Conservation (phyloP, 805 yeast genomes). For the Yarrowia porcina region DNA sequence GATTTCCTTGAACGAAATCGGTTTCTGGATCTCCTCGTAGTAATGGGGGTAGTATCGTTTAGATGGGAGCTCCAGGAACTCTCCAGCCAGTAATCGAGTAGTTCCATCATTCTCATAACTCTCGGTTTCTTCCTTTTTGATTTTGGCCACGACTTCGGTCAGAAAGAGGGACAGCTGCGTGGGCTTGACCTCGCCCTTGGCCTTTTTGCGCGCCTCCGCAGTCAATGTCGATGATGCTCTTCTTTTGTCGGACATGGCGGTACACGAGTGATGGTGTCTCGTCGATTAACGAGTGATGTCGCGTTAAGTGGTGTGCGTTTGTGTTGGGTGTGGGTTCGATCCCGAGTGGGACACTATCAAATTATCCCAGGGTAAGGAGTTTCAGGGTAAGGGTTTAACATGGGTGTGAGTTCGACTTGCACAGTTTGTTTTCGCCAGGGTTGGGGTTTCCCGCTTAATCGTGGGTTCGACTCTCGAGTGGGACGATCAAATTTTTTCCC, state of each 20-base stretch:
- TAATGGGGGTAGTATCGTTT: constrained; percentile 77
- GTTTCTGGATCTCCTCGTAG: constrained; percentile 58
- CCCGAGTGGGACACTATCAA: too few relatives aligned
- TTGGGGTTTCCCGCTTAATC: too few relatives aligned
- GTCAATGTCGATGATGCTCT: constrained; percentile 20
- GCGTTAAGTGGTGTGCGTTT: constrained; percentile 6
- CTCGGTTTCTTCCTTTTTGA: constrained; percentile 6
- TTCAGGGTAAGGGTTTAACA: too few relatives aligned
- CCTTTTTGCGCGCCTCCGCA: constrained; percentile 1
- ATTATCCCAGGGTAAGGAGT: too few relatives aligned
- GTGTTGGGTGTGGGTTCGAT: background rate
- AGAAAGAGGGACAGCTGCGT: background rate
- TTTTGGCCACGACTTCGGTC: background rate
- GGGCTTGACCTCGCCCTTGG: background rate
- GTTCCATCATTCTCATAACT: constrained; percentile 13
- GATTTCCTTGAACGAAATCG: constrained; percentile 70
- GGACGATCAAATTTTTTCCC: too few relatives aligned
- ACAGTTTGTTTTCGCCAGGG: too few relatives aligned
- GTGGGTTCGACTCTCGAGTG: background rate
- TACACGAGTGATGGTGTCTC: background rate
- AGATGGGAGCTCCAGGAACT: constrained; percentile 70
- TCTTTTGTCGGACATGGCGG: constrained; percentile 9
- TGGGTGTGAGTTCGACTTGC: too few relatives aligned
- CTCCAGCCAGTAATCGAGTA: constrained; percentile 40
- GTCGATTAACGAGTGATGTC: too few relatives aligned